Percentiles rank a stretch among this genome's conserved stretches.
Evolutionary conservation across 2,329 filamentous ascomycete genomes (phyloP).

Genomic region (Clarireedia sp.): DNA sequence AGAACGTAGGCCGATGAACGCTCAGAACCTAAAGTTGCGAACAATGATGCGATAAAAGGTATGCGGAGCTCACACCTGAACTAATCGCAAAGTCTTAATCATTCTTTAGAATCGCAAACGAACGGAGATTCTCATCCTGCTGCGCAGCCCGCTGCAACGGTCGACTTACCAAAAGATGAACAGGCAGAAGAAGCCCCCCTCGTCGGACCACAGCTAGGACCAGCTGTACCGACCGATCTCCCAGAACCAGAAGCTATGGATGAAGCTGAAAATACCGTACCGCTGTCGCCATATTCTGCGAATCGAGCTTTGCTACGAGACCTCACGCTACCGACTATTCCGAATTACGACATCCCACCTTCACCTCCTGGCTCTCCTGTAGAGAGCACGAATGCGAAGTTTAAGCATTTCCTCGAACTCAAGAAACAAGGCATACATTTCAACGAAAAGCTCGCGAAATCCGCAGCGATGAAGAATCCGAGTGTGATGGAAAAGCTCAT

Average conservation of each 20-base stretch:
- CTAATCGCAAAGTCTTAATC: constrained; percentile 11
- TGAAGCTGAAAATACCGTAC: constrained; percentile 26
- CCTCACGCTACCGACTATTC: constrained; percentile 64
- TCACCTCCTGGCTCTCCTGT: constrained; percentile 59
- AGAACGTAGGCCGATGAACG: constrained; percentile 16
- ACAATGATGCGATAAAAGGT: constrained; percentile 18
- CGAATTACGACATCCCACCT: constrained; percentile 66
- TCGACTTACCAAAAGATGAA: neutral
- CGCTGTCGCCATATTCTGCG: constrained; percentile 57
- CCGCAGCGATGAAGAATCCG: constrained; percentile 62
- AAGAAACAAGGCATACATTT: constrained; percentile 73
- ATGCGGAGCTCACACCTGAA: constrained; percentile 4
- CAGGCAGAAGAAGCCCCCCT: constrained; percentile 18
- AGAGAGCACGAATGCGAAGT: constrained; percentile 52
- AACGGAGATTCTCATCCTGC: constrained; percentile 8
- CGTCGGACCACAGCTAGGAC: constrained; percentile 25
- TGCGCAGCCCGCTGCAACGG: neutral
- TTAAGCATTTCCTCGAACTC: constrained; percentile 66
- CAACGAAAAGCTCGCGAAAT: constrained; percentile 63
- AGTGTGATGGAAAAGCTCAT: constrained; percentile 64
- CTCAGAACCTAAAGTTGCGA: constrained; percentile 9
- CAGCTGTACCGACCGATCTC: constrained; percentile 13
- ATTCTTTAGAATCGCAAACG: constrained; percentile 11
- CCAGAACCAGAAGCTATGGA: constrained; percentile 1
- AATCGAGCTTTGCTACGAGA: constrained; percentile 58